phyloP scores from a whole-genome alignment of 1,139 yeast species.

The Yamadazyma friedrichii region DNA sequence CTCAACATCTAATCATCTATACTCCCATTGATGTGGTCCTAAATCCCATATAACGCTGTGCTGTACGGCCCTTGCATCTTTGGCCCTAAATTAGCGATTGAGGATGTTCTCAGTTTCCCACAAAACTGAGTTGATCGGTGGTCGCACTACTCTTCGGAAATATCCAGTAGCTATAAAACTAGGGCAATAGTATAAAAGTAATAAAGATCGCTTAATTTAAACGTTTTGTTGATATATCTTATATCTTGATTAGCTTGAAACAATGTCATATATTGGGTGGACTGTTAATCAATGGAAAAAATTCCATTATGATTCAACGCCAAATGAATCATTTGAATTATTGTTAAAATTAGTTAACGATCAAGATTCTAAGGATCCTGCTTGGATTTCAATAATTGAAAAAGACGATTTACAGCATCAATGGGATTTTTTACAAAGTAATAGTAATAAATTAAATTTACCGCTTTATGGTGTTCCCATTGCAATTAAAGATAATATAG shows the following conservation, averaged over 20 bases:
- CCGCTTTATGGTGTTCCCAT: conserved; percentile 90
- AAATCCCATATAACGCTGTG: too few species aligned
- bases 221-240: background rate
- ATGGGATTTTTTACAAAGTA: conserved; percentile 73
- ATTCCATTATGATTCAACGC: conserved; percentile 64
- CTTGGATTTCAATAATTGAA: conserved; percentile 83
- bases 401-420: conserved; percentile 64
- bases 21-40: too few species aligned
- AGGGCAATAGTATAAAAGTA: background rate
- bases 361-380: conserved; percentile 62
- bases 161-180: background rate
- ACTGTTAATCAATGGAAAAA: conserved; percentile 60
- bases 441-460: conserved; percentile 47
- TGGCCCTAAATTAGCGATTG: background rate
- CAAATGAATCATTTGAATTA: conserved; percentile 55
- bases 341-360: conserved; percentile 48
- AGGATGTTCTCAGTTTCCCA: background rate
- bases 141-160: background rate
- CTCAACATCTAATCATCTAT: too few species aligned
- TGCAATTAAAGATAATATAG: conserved; percentile 93
- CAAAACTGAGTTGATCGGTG: background rate
- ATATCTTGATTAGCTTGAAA: background rate
- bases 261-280: conserved; percentile 31
- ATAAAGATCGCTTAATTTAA: too few species aligned
- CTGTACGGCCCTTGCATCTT: background rate